Evolutionary conservation across 164 flowering plant genomes (phyloP).

Genomic region (Litsea cubeba): DNA sequence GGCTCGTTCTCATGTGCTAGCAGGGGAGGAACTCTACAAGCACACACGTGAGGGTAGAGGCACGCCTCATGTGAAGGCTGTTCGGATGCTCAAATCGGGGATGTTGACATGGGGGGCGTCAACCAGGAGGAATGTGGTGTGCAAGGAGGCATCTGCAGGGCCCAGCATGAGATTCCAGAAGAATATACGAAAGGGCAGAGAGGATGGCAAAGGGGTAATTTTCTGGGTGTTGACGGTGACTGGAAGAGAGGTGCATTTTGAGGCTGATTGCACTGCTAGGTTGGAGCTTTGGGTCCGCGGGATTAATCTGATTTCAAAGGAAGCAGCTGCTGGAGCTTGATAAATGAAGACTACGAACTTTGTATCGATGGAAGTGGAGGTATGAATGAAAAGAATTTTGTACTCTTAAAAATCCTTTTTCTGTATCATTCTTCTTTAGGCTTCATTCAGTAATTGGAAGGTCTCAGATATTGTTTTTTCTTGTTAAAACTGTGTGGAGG

Average conservation of each 20-base stretch:
- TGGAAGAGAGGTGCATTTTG: constrained; percentile 70
- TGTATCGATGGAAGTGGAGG: neutral
- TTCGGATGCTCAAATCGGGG: constrained; percentile 43
- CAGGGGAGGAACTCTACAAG: constrained; percentile 38
- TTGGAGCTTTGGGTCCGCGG: constrained; percentile 77
- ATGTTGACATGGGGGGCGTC: constrained; percentile 64
- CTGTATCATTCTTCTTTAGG: neutral
- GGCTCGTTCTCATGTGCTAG: constrained; percentile 44
- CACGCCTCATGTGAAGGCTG: constrained; percentile 36
- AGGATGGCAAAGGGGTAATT: constrained; percentile 35
- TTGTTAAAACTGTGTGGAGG: neutral
- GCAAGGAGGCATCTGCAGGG: constrained; percentile 50
- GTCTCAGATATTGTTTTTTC: neutral
- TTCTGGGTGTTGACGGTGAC: constrained; percentile 50
- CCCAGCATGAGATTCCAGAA: constrained; percentile 37
- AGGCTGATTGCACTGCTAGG: constrained; percentile 41
- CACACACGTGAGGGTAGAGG: constrained; percentile 14
- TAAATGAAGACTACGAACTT: neutral
- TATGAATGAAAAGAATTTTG: neutral
- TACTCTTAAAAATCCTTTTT: neutral
- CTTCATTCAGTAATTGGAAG: neutral
- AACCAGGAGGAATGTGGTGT: constrained; percentile 49
- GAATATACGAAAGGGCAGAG: constrained; percentile 32
- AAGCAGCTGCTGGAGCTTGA: constrained; percentile 18
- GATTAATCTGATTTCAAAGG: constrained; percentile 45